Evolutionary conservation across 768 basidiomycete species (phyloP).

Genomic region (Pholiota conissans): DNA sequence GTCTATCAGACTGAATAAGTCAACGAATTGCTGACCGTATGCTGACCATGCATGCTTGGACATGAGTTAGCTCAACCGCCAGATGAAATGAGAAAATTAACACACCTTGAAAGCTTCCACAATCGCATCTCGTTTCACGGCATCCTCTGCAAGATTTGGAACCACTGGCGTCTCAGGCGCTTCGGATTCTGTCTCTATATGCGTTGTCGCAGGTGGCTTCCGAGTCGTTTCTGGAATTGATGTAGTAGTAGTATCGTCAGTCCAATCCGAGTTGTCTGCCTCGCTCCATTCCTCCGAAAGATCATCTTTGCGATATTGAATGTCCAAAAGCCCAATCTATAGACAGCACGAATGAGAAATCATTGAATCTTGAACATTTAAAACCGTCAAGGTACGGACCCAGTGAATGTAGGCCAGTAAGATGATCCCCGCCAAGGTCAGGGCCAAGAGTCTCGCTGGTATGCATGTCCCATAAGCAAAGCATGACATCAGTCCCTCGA

Average conservation of each 20-base stretch:
- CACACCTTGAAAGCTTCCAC: constrained; percentile 79
- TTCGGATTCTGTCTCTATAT: background rate
- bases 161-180: background rate
- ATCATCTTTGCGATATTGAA: constrained; percentile 2
- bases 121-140: constrained; percentile 62
- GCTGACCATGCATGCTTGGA: constrained; percentile 82
- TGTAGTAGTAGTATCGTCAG: background rate
- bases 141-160: constrained; percentile 16
- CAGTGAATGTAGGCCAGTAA: background rate
- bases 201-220: background rate
- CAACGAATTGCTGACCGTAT: constrained; percentile 63
- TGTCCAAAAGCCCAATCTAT: background rate
- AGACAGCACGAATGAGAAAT: background rate
- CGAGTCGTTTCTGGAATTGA: background rate
- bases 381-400: background rate
- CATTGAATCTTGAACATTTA: background rate
- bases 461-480: too few relatives aligned
- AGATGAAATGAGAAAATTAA: background rate
- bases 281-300: background rate
- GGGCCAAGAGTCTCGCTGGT: background rate
- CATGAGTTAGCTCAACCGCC: background rate
- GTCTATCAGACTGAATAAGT: background rate
- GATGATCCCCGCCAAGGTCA: background rate
- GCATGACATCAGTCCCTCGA: background rate
- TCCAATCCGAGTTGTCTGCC: background rate